Percentiles rank a stretch among this genome's conserved stretches.
Evolutionary conservation across 805 yeast genomes (phyloP).

Genomic region (Scheffersomyces ergatensis): DNA sequence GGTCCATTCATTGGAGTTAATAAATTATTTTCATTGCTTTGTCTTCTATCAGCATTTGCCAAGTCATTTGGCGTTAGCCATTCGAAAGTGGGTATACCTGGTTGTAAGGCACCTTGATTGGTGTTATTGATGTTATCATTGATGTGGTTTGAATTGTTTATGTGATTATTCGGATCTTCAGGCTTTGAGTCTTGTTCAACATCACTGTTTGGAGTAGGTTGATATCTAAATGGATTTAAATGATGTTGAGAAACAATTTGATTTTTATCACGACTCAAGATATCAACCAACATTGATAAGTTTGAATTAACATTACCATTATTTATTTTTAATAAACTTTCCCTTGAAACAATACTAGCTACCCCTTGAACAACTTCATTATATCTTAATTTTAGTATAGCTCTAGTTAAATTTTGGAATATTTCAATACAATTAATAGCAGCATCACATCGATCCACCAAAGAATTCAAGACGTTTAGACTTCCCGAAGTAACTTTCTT

Average conservation of each 20-base stretch:
- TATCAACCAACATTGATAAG: constrained; percentile 36
- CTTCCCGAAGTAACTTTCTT: constrained; percentile 53
- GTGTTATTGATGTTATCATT: background rate
- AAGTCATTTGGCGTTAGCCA: constrained; percentile 30
- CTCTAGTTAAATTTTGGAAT: constrained; percentile 69
- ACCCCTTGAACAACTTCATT: constrained; percentile 22
- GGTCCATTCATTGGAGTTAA: constrained; percentile 4
- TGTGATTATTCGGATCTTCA: background rate
- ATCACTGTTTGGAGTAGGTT: background rate
- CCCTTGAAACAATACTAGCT: constrained; percentile 16
- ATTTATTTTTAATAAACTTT: constrained; percentile 19
- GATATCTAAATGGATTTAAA: constrained; percentile 3
- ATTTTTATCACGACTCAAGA: constrained; percentile 12
- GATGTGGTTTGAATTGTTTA: background rate
- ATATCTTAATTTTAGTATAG: constrained; percentile 60
- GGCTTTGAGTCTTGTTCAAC: background rate
- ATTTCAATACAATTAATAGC: constrained; percentile 70
- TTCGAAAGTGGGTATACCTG: constrained; percentile 16
- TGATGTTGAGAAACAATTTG: constrained; percentile 2
- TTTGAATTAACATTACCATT: constrained; percentile 37
- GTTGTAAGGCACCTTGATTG: background rate
- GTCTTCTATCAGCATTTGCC: background rate
- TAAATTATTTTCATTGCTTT: background rate
- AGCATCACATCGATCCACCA: constrained; percentile 74
- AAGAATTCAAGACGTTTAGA: constrained; percentile 54